Base-by-base conservation (phyloP, 805 yeast genomes). In the Pichia kluyveri region DNA sequence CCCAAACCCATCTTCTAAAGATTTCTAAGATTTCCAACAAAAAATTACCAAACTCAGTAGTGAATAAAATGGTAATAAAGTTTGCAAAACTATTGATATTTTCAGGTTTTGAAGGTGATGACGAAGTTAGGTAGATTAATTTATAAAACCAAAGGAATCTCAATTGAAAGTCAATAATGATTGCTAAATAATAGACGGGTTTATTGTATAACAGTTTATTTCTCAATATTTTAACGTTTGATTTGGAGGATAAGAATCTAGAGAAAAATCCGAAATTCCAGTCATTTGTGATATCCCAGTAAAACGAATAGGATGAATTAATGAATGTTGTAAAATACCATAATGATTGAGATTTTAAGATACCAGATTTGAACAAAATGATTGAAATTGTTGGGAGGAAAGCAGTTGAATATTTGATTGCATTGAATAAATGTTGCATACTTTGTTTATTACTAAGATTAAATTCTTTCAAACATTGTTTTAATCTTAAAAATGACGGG, bases 221-320 rank as follows among this genome's bases (percentile, higher is more conserved):
- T 51, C 73, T 59, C 32, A 69, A 50, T 1, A 60, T 18, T 3
- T 57, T 57, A 4, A 53, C 41, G 17, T 53, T 52, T 9, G 48
- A 43, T 17, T 51, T 44, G 8, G 54, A 47, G 15, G 50, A 45
- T 30, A 63, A 43, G 34, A 61, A 57, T 38, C 58, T 54, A 41
- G 69, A 70, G 56, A 84, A 70, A 9, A 84, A 57, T 11, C 75
- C 74, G 43, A 88, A 70, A 41, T 80, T 79, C 99, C 99, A 93
- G 68, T 93, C 99, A 74, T 79, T 79, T 44, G 75, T 75, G 12
- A 91, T 65, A 63, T 93, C 99, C 99, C 99, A 93, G 47, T 79
- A 68, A 51, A 87, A 85, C 15, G 95, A 76, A 62, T 85, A 93
- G 0, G 78, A 57, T 0, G 98, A 84, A 60, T 86, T 88, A 39